Evolutionary conservation across 2,329 filamentous ascomycete species (phyloP).

Genomic region (Didymosphaeria variabile): DNA sequence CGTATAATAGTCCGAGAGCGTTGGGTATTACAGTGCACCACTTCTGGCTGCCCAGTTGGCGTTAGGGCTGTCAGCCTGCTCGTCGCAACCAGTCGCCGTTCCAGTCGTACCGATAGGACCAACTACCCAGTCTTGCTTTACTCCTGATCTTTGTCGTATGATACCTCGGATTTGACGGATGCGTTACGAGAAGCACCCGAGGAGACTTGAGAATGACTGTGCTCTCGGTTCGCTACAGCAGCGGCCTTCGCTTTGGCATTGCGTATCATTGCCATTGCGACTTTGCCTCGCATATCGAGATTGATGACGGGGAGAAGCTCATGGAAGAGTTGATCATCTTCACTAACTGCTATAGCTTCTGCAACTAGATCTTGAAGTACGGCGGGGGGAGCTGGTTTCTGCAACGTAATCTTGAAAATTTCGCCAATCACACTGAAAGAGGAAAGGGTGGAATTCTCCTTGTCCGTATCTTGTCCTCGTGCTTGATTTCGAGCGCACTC

Average conservation of each 20-base stretch:
- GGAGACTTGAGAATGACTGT: background rate
- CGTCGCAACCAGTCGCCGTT: background rate
- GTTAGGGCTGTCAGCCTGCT: background rate
- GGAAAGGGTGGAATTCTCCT: background rate
- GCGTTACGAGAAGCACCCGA: background rate
- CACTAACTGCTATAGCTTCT: slow-evolving; percentile 21
- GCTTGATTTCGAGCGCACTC: background rate
- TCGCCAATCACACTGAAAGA: slow-evolving; percentile 15
- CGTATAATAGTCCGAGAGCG: too few relatives aligned
- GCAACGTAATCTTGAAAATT: slow-evolving; percentile 32
- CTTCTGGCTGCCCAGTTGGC: background rate
- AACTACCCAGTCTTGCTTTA: background rate
- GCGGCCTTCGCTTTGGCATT: background rate
- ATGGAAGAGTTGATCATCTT: background rate
- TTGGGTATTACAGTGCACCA: too few relatives aligned
- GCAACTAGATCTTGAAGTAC: slow-evolving; percentile 27
- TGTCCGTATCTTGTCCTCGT: background rate
- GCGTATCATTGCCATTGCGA: slow-evolving; percentile 6
- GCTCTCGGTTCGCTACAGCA: background rate
- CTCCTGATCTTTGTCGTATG: background rate
- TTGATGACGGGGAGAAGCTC: background rate
- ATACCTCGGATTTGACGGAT: slow-evolving; percentile 4
- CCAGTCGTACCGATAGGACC: background rate
- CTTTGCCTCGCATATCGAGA: background rate
- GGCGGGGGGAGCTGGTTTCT: slow-evolving; percentile 18